Evolutionary conservation across 2,329 filamentous ascomycete genomes (phyloP).

Genomic region (Penicillium hordei): DNA sequence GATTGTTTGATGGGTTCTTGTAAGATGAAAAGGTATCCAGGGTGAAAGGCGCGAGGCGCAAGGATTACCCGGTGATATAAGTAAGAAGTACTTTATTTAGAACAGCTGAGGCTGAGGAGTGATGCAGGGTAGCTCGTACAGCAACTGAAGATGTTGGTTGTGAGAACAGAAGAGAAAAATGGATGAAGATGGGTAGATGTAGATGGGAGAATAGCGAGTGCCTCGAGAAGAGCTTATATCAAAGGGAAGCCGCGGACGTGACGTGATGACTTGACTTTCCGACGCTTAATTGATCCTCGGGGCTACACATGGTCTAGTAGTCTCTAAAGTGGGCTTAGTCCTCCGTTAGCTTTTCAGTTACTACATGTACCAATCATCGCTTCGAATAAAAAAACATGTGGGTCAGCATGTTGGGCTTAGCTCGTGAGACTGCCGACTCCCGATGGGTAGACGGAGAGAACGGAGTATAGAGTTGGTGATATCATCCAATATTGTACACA

Average conservation of each 20-base stretch:
- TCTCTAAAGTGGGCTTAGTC: neutral
- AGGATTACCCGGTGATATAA: conserved; percentile 12
- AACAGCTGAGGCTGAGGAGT: conserved; percentile 10
- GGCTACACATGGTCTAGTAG: neutral
- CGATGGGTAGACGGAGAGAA: neutral
- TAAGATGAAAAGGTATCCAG: neutral
- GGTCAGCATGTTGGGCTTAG: neutral
- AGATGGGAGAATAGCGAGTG: neutral
- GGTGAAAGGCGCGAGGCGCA: neutral
- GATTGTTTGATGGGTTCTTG: neutral
- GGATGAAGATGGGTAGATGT: neutral
- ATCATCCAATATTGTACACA: conserved; percentile 7
- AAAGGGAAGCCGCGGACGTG: conserved; percentile 12
- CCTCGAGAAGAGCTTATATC: neutral
- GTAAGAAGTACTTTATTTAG: conserved; percentile 6
- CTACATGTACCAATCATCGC: conserved; percentile 4
- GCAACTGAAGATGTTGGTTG: neutral
- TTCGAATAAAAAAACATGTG: conserved; percentile 1
- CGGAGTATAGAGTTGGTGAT: conserved; percentile 10
- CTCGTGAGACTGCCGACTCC: neutral
- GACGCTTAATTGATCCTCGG: neutral
- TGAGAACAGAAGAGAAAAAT: neutral
- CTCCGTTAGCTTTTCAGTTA: neutral
- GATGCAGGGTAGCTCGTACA: conserved; percentile 15
- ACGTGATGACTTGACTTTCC: conserved; percentile 25